Conservation (phyloP, 2,329 filamentous ascomycete species). For the Fusarium buharicum region DNA sequence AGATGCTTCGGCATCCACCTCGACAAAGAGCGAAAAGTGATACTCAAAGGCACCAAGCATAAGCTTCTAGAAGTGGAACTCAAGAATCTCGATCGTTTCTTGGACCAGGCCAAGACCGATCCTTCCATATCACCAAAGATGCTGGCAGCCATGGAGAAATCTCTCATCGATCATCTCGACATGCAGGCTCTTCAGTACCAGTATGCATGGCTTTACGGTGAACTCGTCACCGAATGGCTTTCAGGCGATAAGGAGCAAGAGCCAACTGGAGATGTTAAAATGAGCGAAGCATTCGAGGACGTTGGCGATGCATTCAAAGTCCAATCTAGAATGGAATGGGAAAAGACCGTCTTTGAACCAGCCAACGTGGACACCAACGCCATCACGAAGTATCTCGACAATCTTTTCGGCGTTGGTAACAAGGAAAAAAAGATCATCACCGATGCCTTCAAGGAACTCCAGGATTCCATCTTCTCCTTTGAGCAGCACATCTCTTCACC, state of each 20-base stretch:
- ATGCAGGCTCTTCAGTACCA: constrained; percentile 56
- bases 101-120: constrained; percentile 54
- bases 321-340: constrained; percentile 54
- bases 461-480: constrained; percentile 45
- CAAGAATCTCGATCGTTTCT: constrained; percentile 54
- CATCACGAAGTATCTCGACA: constrained; percentile 54
- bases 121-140: constrained; percentile 53
- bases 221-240: constrained; percentile 61
- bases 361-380: constrained; percentile 51
- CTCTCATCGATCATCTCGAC: constrained; percentile 53
- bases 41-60: constrained; percentile 39
- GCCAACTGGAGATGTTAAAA: constrained; percentile 38
- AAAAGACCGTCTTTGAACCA: constrained; percentile 56
- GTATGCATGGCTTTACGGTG: constrained; percentile 58
- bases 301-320: constrained; percentile 55
- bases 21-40: constrained; percentile 44
- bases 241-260: constrained; percentile 43
- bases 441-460: constrained; percentile 44
- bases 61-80: constrained; percentile 48
- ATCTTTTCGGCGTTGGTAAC: constrained; percentile 52
- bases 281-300: constrained; percentile 54
- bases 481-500: constrained; percentile 46
- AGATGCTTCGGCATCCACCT: constrained; percentile 49
- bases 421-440: constrained; percentile 40
- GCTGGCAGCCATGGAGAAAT: constrained; percentile 50